Evolutionary conservation across 352 stramenopile genomes (phyloP).

Genomic region (Globisporangium irregulare): DNA sequence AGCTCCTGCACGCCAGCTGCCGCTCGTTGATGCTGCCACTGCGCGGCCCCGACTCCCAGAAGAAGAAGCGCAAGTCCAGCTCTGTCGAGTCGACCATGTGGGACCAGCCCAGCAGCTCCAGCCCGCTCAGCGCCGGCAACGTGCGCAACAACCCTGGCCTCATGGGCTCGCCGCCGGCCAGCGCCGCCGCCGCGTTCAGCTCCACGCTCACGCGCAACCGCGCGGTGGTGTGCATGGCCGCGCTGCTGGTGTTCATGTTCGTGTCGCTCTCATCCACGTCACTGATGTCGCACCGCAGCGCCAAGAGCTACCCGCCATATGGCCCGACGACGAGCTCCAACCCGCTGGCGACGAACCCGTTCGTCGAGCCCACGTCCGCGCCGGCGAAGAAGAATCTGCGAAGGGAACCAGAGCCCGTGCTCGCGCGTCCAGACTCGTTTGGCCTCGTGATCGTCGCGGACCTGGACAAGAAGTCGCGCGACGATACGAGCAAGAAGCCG

Average conservation of each 20-base stretch:
- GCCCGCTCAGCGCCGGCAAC: slow-evolving; percentile 21
- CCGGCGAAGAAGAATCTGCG: slow-evolving; percentile 25
- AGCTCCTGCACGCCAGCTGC: background rate
- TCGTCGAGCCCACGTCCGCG: slow-evolving; percentile 15
- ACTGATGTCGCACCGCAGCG: slow-evolving; percentile 24
- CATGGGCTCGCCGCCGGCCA: slow-evolving; percentile 27
- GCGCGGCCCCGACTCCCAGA: slow-evolving; percentile 35
- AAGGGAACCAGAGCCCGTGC: slow-evolving; percentile 26
- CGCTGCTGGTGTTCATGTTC: slow-evolving; percentile 52
- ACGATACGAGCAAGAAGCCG: slow-evolving; percentile 86
- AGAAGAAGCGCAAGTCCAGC: slow-evolving; percentile 86
- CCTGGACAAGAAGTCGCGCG: slow-evolving; percentile 92
- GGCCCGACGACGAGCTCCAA: slow-evolving; percentile 11
- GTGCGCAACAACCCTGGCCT: slow-evolving; percentile 18
- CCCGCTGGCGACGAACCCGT: slow-evolving; percentile 13
- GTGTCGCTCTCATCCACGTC: slow-evolving; percentile 58
- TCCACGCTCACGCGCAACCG: slow-evolving; percentile 51
- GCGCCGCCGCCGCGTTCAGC: slow-evolving; percentile 25
- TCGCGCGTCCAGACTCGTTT: slow-evolving; percentile 59
- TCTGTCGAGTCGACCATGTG: slow-evolving; percentile 63
- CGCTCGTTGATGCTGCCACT: slow-evolving; percentile 37
- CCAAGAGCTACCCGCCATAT: slow-evolving; percentile 20
- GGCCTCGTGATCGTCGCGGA: slow-evolving; percentile 94
- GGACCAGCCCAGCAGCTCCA: slow-evolving; percentile 27
- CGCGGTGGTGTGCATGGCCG: slow-evolving; percentile 42